Evolutionary conservation across 805 yeast species (phyloP).

Genomic region (Jamesozyma rosinii): DNA sequence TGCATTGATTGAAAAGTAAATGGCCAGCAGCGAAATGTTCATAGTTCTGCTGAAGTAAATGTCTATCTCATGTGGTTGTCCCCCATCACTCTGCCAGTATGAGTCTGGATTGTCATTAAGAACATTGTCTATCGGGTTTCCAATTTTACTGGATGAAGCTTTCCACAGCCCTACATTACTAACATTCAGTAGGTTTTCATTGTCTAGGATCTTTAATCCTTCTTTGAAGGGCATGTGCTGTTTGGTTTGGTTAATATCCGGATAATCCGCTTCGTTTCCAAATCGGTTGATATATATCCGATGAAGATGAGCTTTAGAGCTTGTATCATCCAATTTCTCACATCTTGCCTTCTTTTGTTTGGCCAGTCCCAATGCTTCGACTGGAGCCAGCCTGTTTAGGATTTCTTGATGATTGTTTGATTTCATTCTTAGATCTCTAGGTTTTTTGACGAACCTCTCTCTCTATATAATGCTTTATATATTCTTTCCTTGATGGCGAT

Average conservation of each 20-base stretch:
- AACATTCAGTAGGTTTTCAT: slow-evolving; percentile 54
- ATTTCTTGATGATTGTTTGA: neutral
- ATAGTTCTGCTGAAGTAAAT: slow-evolving; percentile 75
- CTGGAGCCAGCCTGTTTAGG: slow-evolving; percentile 5
- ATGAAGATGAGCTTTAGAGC: slow-evolving; percentile 7
- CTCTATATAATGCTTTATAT: too few species aligned
- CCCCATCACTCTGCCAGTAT: slow-evolving; percentile 94
- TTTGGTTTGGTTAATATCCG: neutral
- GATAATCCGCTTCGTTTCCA: slow-evolving; percentile 7
- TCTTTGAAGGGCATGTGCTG: slow-evolving; percentile 8
- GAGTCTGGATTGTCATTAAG: slow-evolving; percentile 62
- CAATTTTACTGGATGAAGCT: slow-evolving; percentile 65
- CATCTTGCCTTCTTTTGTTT: neutral
- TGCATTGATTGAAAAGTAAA: slow-evolving; percentile 57
- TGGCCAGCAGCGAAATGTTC: slow-evolving; percentile 52
- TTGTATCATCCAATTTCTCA: slow-evolving; percentile 14
- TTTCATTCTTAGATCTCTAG: too few species aligned
- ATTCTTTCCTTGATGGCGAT: too few species aligned
- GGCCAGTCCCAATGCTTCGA: slow-evolving; percentile 1
- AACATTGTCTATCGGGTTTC: slow-evolving; percentile 61
- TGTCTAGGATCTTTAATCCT: slow-evolving; percentile 20
- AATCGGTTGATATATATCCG: slow-evolving; percentile 14
- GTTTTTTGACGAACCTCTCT: too few species aligned
- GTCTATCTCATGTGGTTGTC: slow-evolving; percentile 74
- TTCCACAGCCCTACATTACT: slow-evolving; percentile 80